phyloP scores from a whole-genome alignment of 768 basidiomycete genomes.

The Mycena metata region DNA sequence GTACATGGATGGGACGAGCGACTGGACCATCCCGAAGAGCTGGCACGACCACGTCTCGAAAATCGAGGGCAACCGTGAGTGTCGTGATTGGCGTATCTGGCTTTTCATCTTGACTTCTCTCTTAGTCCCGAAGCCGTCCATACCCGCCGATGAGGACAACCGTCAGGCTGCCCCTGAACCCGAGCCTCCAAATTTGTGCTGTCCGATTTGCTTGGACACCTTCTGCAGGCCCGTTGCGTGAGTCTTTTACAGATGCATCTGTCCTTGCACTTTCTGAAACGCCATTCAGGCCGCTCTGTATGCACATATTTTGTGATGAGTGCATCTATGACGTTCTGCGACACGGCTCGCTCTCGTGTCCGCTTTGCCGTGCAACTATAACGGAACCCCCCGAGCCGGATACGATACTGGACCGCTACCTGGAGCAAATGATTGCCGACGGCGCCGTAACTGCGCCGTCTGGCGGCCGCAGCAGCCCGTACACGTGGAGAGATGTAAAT shows the following conservation, averaged over 20 bases:
- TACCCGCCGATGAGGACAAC: neutral
- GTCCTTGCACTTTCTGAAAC: constrained; percentile 2
- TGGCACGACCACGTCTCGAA: constrained; percentile 3
- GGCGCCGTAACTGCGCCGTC: constrained; percentile 3
- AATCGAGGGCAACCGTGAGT: constrained; percentile 10
- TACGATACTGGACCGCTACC: constrained; percentile 11
- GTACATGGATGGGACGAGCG: constrained; percentile 8
- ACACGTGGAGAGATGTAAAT: constrained; percentile 8
- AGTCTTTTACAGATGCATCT: constrained; percentile 2
- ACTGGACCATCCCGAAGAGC: neutral
- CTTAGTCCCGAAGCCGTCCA: too few species aligned
- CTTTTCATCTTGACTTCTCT: too few species aligned
- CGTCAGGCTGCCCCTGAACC: constrained; percentile 14
- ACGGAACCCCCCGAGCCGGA: constrained; percentile 9
- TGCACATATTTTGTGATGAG: constrained; percentile 17
- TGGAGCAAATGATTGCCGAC: constrained; percentile 1
- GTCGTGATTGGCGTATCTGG: neutral
- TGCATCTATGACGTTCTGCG: constrained; percentile 5
- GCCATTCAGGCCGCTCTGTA: constrained; percentile 5
- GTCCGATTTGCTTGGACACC: constrained; percentile 7
- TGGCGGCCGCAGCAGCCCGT: constrained; percentile 10
- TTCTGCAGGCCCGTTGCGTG: constrained; percentile 20
- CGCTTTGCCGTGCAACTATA: constrained; percentile 16
- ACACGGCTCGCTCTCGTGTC: constrained; percentile 8
- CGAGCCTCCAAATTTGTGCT: constrained; percentile 12